Percentiles rank a stretch among this genome's conserved stretches.
phyloP scores from a whole-genome alignment of 805 yeast genomes.

The Candida germanica region DNA sequence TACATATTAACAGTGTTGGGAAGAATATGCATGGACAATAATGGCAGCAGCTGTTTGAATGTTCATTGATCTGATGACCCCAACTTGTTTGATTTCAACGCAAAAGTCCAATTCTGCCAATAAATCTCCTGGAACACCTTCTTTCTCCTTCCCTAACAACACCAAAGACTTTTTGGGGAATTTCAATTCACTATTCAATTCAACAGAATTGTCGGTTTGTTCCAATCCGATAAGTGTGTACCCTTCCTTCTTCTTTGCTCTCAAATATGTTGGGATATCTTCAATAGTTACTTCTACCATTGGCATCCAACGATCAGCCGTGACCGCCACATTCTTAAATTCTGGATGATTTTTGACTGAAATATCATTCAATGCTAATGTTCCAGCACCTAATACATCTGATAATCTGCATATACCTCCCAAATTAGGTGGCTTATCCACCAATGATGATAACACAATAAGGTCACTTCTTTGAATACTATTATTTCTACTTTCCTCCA shows the following conservation, averaged over 20 bases:
- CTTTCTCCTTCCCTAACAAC: slow-evolving; percentile 80
- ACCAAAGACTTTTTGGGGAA: slow-evolving; percentile 82
- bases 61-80: slow-evolving; percentile 92
- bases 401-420: slow-evolving; percentile 93
- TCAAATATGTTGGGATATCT: slow-evolving; percentile 55
- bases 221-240: slow-evolving; percentile 87
- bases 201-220: slow-evolving; percentile 87
- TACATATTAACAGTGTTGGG: slow-evolving; percentile 50
- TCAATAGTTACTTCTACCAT: slow-evolving; percentile 68
- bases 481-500: slow-evolving; percentile 39
- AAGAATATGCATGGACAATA: slow-evolving; percentile 84
- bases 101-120: slow-evolving; percentile 81
- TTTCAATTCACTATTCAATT: slow-evolving; percentile 55
- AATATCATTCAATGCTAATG: slow-evolving; percentile 72
- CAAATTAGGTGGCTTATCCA: slow-evolving; percentile 87
- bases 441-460: slow-evolving; percentile 86
- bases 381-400: slow-evolving; percentile 88
- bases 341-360: slow-evolving; percentile 60
- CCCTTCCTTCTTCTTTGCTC: slow-evolving; percentile 63
- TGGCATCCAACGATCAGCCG: slow-evolving; percentile 97
- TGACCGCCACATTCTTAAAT: slow-evolving; percentile 85
- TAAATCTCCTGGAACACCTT: slow-evolving; percentile 86
- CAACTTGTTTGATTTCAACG: slow-evolving; percentile 87
- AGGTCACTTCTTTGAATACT: slow-evolving; percentile 69
- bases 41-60: slow-evolving; percentile 97